phyloP scores from a whole-genome alignment of 441 rosid genomes.

The Adansonia rubrostipa region DNA sequence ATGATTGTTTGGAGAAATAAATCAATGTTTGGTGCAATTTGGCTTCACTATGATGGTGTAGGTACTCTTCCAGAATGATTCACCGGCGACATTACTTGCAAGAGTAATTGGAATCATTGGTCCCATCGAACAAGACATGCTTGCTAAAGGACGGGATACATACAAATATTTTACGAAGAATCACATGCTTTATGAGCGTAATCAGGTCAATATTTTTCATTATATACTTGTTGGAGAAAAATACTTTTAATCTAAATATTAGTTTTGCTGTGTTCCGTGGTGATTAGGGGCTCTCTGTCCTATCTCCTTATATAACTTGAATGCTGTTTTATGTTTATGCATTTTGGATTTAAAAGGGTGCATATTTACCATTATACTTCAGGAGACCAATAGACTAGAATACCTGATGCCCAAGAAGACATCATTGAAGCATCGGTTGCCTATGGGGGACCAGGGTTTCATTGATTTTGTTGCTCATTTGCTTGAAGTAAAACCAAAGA shows the following conservation, averaged over 20 bases:
- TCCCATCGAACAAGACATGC: constrained; percentile 75
- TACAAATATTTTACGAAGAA: constrained; percentile 88
- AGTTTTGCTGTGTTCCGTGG: background rate
- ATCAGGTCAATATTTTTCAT: constrained; percentile 60
- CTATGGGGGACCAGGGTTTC: constrained; percentile 98
- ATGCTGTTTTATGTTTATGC: constrained; percentile 20
- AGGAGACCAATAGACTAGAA: constrained; percentile 84
- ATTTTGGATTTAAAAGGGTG: background rate
- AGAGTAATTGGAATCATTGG: constrained; percentile 90
- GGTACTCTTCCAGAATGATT: constrained; percentile 99
- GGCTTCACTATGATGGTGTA: constrained; percentile 39
- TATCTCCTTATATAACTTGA: background rate
- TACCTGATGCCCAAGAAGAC: constrained; percentile 88
- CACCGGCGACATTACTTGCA: constrained; percentile 90
- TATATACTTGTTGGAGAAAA: background rate
- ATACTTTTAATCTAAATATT: background rate
- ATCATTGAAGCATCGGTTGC: constrained; percentile 81
- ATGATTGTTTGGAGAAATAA: background rate
- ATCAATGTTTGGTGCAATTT: constrained; percentile 11
- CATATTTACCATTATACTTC: constrained; percentile 32
- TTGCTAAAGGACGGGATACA: constrained; percentile 88
- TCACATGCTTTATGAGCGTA: constrained; percentile 92
- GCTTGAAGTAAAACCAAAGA: constrained; percentile 87
- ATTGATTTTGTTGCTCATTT: constrained; percentile 79
- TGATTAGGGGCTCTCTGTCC: background rate